Percentiles rank a stretch among this genome's conserved stretches.
phyloP scores from a whole-genome alignment of 306 rosid genomes.

The Sechiopsis laciniata region DNA sequence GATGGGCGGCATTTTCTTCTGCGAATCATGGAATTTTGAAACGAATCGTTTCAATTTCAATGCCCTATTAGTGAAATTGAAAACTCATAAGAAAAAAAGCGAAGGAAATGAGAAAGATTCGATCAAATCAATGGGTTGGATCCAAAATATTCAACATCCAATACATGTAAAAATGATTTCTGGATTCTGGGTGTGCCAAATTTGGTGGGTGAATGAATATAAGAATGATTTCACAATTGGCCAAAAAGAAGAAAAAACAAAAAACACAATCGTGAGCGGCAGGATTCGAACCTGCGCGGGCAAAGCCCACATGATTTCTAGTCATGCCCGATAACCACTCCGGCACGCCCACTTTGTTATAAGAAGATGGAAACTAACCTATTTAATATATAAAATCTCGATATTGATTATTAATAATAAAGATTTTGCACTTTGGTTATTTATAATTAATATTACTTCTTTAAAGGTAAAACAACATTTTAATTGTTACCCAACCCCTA shows the following conservation, averaged over 20 bases:
- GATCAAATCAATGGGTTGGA: neutral
- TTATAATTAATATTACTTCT: too few relatives aligned
- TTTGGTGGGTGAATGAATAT: neutral
- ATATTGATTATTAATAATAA: too few relatives aligned
- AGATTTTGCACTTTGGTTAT: too few relatives aligned
- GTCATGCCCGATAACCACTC: conserved; percentile 43
- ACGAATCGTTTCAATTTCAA: neutral
- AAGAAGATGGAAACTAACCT: too few relatives aligned
- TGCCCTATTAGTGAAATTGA: too few relatives aligned
- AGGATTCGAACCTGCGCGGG: conserved; percentile 46
- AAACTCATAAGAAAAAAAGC: too few relatives aligned
- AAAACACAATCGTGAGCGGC: conserved; percentile 28
- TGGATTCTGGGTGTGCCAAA: neutral
- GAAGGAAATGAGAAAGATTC: too few relatives aligned
- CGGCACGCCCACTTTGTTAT: conserved; percentile 39
- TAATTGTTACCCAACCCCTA: too few relatives aligned
- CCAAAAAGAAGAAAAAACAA: neutral
- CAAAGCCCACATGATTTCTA: conserved; percentile 42
- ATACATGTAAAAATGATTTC: neutral
- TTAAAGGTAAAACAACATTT: too few relatives aligned
- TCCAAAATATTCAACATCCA: neutral
- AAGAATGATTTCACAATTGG: neutral
- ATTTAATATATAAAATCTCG: too few relatives aligned
- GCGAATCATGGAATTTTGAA: neutral
- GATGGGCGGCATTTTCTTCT: neutral